Conservation (phyloP, 148 eudicot genomes). For the Camellia japonica region DNA sequence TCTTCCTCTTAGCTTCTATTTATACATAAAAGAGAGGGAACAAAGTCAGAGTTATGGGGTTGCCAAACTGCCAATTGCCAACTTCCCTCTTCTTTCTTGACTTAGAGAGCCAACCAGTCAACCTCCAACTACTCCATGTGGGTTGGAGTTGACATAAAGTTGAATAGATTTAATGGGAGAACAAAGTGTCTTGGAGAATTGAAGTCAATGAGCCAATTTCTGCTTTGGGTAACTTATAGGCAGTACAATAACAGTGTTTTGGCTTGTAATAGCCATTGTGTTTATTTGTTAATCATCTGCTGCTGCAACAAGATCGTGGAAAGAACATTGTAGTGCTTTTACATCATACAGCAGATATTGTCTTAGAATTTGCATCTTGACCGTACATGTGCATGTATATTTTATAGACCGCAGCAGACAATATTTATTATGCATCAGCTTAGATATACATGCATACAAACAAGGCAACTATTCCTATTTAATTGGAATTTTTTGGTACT, state of each 20-base stretch:
- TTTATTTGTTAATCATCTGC: not conserved
- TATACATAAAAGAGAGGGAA: too few species aligned
- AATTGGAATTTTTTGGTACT: not conserved
- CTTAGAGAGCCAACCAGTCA: too few species aligned
- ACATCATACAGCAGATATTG: not conserved
- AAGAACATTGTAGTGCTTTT: not conserved
- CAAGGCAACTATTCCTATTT: not conserved
- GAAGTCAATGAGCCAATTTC: not conserved
- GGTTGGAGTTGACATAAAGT: not conserved
- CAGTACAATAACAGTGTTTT: not conserved
- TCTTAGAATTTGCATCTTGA: not conserved
- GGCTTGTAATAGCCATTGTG: not conserved
- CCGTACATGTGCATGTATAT: not conserved
- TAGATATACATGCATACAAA: not conserved
- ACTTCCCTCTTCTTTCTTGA: too few species aligned
- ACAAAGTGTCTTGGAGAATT: not conserved
- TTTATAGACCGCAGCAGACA: conserved; percentile 1
- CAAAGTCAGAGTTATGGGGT: too few species aligned
- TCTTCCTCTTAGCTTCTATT: too few species aligned
- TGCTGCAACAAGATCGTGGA: not conserved
- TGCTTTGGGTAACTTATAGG: not conserved
- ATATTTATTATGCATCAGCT: not conserved
- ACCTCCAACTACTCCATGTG: too few species aligned
- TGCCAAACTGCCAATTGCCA: too few species aligned
- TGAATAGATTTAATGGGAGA: not conserved